These are phyloP conservation scores for Malus hybrid DNA, from an alignment of 331 rosid genomes.

Conservation along the genomic window DNA sequence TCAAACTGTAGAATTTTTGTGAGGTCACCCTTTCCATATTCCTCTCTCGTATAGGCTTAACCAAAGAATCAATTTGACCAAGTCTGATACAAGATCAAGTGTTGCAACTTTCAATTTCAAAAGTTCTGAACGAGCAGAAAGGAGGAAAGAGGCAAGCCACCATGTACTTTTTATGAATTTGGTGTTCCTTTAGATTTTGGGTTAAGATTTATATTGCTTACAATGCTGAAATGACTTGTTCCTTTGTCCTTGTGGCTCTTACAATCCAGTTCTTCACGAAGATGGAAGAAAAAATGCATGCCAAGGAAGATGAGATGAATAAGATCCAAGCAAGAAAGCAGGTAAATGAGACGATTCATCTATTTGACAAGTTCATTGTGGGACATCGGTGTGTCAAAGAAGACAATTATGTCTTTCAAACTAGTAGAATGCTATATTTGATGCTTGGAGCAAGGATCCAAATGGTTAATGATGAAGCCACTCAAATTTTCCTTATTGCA, in stretches of 20 bases:
- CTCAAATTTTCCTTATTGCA: not conserved
- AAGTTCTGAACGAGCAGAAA: conserved; percentile 49
- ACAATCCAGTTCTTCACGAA: conserved; percentile 42
- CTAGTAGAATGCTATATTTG: no score
- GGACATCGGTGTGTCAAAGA: not conserved
- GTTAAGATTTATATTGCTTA: not conserved
- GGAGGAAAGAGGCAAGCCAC: conserved; percentile 63
- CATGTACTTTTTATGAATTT: not conserved
- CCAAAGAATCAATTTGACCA: conserved; percentile 25
- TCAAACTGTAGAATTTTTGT: not conserved
- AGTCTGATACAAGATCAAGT: conserved; percentile 32
- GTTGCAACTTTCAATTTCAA: conserved; percentile 44
- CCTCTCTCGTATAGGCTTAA: conserved; percentile 16
- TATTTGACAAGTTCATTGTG: not conserved
- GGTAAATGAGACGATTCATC: conserved; percentile 18
- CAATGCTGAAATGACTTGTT: conserved; percentile 6
- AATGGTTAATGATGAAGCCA: not conserved
- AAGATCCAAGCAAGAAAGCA: conserved; percentile 47
- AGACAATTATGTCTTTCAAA: not conserved
- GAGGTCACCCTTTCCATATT: not conserved
- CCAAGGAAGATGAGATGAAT: conserved; percentile 49
- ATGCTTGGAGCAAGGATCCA: no score
- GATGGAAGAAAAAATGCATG: conserved; percentile 54
- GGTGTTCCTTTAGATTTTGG: not conserved
- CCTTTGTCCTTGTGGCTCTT: conserved; percentile 12